Evolutionary conservation across 75 land plant species (phyloP).

Genomic region (Cryptomeria japonica): DNA sequence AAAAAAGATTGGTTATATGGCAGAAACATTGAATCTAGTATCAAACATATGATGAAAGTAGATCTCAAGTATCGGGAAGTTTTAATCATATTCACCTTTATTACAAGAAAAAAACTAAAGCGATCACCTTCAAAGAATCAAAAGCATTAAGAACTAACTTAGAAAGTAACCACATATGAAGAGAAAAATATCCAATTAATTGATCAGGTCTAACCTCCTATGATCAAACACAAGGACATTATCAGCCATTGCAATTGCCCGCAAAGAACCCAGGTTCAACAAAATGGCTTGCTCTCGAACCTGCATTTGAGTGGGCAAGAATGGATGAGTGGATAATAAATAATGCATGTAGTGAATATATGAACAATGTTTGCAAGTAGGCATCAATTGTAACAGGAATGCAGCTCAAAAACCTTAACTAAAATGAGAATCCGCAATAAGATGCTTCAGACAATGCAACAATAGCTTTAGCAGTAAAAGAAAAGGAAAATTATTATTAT

Average conservation of each 20-base stretch:
- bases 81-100: neutral
- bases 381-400: neutral
- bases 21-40: neutral
- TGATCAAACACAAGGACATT: slow-evolving; percentile 86
- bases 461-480: neutral
- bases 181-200: neutral
- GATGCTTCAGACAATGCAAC: neutral
- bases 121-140: neutral
- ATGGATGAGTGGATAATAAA: neutral
- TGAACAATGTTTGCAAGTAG: neutral
- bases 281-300: slow-evolving; percentile 95
- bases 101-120: neutral
- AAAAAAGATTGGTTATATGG: neutral
- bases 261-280: slow-evolving; percentile 86
- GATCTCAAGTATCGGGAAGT: neutral
- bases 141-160: neutral
- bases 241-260: slow-evolving; percentile 88
- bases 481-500: neutral
- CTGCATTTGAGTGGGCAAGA: slow-evolving; percentile 27
- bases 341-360: neutral
- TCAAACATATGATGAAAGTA: neutral
- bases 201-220: slow-evolving; percentile 52
- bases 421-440: neutral
- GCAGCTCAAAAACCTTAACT: neutral
- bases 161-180: neutral